Evolutionary conservation across 352 stramenopile species (phyloP), one percentile per base, ranked within the genome.

Genomic region (Pythium monospermum): DNA sequence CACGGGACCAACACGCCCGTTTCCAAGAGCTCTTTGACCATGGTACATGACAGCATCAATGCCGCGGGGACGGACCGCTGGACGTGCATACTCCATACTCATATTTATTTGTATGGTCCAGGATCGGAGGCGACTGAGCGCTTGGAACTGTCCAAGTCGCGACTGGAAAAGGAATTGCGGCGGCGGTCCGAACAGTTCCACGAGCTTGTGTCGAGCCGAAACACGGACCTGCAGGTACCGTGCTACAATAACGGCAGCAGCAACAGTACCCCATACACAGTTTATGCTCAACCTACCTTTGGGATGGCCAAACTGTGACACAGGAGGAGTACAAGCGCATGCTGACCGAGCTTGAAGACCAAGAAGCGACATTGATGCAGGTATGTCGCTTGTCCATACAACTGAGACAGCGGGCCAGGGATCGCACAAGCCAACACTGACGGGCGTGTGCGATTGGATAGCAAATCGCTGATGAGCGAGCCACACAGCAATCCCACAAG

Each of bases 281-380:
- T 35, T n/a, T n/a, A n/a, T n/a, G n/a, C n/a, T n/a, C n/a, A n/a
- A n/a, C n/a, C n/a, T n/a, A n/a, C n/a, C n/a, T n/a, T n/a, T n/a
- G n/a, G n/a, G n/a, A n/a, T n/a, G n/a, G n/a, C n/a, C n/a, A n/a
- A n/a, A n/a, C n/a, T n/a, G n/a, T n/a, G n/a, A n/a, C 1, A 57
- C 19, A 73, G 61, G 76, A 87, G 27, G 73, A 86, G 49, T 90
- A 86, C 41, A 69, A 74, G 38, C 76, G 76, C 13, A 85, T 90
- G 73, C 64, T 87, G 8, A 77, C 78, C 47, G 74, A 87, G 37
- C 55, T 87, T 30, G 79, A 90, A 16, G 78, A 89, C 46, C 75
- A 87, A 48, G 67, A 63, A 1, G 73, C 73, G 33, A 53, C 51
- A 27, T 61, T 89, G 22, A 42, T 42, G 2, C 35, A 49, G 22